Percentiles rank a stretch among this genome's conserved stretches.
These are phyloP conservation scores for Kwoniella mangroviensis DNA, from an alignment of 768 basidiomycete genomes.

Conservation along the genomic window DNA sequence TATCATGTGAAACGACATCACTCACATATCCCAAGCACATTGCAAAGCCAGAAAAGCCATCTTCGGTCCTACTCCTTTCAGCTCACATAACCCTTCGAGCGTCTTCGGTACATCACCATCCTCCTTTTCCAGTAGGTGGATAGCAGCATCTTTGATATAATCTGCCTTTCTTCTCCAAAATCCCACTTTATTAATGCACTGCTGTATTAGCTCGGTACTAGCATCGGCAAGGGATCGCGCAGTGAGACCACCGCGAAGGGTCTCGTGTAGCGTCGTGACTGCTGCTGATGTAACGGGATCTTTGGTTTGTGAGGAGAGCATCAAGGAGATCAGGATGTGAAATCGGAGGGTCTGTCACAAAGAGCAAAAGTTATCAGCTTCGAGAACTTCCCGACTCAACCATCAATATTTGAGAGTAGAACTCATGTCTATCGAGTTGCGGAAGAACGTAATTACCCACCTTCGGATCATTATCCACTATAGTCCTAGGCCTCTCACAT, in stretches of 20 bases:
- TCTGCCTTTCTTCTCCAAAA: constrained; percentile 88
- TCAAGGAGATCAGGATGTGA: constrained; percentile 84
- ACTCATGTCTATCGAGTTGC: neutral
- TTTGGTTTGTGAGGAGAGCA: constrained; percentile 95
- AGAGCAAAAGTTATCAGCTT: too few relatives aligned
- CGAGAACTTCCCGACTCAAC: too few relatives aligned
- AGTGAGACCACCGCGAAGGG: constrained; percentile 78
- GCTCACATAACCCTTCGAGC: constrained; percentile 80
- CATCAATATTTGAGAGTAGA: neutral
- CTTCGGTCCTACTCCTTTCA: constrained; percentile 93
- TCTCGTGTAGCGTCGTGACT: constrained; percentile 70
- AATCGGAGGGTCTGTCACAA: constrained; percentile 72
- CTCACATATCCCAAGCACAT: constrained; percentile 67
- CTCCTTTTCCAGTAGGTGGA: constrained; percentile 67
- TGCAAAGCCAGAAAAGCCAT: constrained; percentile 90
- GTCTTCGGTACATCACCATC: constrained; percentile 86
- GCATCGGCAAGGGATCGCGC: constrained; percentile 72
- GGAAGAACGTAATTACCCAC: constrained; percentile 9
- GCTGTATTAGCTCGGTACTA: constrained; percentile 67
- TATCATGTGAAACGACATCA: constrained; percentile 5
- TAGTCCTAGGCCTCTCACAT: constrained; percentile 50
- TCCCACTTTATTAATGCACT: constrained; percentile 84
- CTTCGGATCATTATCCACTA: constrained; percentile 38
- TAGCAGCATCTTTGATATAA: constrained; percentile 72
- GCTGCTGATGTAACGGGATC: constrained; percentile 86